Evolutionary conservation across 1,284 basidiomycete species (phyloP).

Genomic region (Ceratobasidium sp.): DNA sequence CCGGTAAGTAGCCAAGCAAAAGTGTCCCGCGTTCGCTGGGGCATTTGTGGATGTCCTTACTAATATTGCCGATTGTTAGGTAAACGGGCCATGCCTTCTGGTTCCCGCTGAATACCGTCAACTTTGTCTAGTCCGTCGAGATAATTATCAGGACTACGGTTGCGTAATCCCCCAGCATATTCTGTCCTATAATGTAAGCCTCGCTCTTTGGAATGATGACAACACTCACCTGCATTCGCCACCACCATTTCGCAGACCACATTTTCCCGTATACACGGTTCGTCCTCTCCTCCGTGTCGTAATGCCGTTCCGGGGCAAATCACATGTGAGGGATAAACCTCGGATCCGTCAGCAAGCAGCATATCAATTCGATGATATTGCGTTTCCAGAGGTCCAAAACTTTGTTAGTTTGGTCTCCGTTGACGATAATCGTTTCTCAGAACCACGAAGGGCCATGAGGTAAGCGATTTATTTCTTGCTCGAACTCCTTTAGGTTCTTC

Average conservation of each 20-base stretch:
- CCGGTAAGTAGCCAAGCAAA: constrained; percentile 45
- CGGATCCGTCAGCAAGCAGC: constrained; percentile 49
- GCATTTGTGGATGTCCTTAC: constrained; percentile 23
- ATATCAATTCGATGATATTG: constrained; percentile 56
- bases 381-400: constrained; percentile 55
- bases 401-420: constrained; percentile 51
- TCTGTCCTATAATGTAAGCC: constrained; percentile 19
- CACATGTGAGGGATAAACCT: constrained; percentile 21
- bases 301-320: constrained; percentile 30
- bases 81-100: constrained; percentile 9
- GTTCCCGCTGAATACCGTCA: constrained; percentile 13
- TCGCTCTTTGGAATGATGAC: too few species aligned
- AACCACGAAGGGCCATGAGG: constrained; percentile 52
- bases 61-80: constrained; percentile 47
- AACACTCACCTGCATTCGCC: constrained; percentile 42
- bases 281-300: not conserved
- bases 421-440: constrained; percentile 50
- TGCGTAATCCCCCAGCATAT: constrained; percentile 1
- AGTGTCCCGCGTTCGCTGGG: constrained; percentile 17
- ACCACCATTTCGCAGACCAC: constrained; percentile 45
- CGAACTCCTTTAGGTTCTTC: constrained; percentile 49
- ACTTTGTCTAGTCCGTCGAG: constrained; percentile 12
- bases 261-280: constrained; percentile 33
- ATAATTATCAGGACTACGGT: not conserved
- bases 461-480: constrained; percentile 50